These are phyloP conservation scores for Lachnellula suecica DNA, from an alignment of 2,329 filamentous ascomycete species.

Conservation along the genomic window DNA sequence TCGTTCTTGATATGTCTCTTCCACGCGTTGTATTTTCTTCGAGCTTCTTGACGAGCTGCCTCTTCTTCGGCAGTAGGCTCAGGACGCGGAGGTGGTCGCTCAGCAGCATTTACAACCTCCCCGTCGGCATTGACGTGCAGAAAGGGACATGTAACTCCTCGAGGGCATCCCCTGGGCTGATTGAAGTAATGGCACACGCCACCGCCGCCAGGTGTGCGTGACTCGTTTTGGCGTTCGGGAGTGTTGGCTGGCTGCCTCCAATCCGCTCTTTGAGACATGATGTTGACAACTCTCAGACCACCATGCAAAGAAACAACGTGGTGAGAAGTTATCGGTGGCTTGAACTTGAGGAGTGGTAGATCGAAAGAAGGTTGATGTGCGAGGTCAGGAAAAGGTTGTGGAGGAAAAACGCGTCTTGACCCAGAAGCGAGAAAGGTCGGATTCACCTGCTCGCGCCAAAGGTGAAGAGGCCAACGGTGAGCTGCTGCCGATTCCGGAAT, in stretches of 20 bases:
- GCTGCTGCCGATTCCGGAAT: no score
- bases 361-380: no score
- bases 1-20: slow-evolving; percentile 11
- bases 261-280: neutral
- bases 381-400: no score
- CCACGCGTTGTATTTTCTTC: slow-evolving; percentile 3
- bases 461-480: no score
- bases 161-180: neutral
- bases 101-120: neutral
- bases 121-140: neutral
- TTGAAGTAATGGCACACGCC: neutral
- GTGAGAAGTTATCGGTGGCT: no score
- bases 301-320: no score
- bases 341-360: no score
- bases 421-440: no score
- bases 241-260: neutral
- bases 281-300: no score
- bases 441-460: no score
- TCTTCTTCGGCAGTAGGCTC: neutral
- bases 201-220: neutral
- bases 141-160: neutral
- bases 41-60: neutral
- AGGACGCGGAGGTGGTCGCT: neutral
- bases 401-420: no score
- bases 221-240: neutral